Evolutionary conservation across 176 grass and related monocot genomes (phyloP).

Genomic region (Rhipidocladum racemiflorum): DNA sequence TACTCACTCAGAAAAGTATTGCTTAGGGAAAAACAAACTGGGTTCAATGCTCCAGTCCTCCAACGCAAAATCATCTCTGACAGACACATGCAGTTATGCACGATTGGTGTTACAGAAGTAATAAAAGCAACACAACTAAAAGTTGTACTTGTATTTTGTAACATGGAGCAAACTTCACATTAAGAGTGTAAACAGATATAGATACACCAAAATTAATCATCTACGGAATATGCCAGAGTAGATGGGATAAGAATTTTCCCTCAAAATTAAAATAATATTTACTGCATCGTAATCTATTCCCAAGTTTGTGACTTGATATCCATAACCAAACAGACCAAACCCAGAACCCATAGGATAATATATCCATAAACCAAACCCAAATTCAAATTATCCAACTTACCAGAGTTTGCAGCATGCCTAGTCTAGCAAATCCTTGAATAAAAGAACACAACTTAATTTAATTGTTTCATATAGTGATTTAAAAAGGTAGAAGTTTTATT

Average conservation of each 20-base stretch:
- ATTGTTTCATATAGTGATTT: not conserved
- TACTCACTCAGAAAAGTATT: conserved; percentile 71
- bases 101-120: conserved; percentile 17
- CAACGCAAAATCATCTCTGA: conserved; percentile 52
- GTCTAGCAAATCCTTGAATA: conserved; percentile 3
- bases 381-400: not conserved
- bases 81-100: conserved; percentile 28
- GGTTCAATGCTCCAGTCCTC: conserved; percentile 39
- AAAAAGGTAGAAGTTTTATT: not conserved
- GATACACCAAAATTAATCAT: not conserved
- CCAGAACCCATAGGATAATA: not conserved
- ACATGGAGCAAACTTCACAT: conserved; percentile 13
- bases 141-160: conserved; percentile 12
- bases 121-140: not conserved
- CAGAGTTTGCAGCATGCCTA: conserved; percentile 5
- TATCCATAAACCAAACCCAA: conserved; percentile 4
- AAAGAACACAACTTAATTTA: conserved; percentile 13
- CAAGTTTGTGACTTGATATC: conserved; percentile 22
- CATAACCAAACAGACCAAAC: conserved; percentile 19
- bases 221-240: not conserved
- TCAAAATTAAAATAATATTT: conserved; percentile 4
- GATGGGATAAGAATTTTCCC: not conserved
- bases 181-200: conserved; percentile 17
- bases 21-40: conserved; percentile 55
- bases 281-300: not conserved